Percentiles rank a stretch among this genome's conserved stretches.
Conservation (phyloP, 129 eudicot species). For the Glebionis coronaria region DNA sequence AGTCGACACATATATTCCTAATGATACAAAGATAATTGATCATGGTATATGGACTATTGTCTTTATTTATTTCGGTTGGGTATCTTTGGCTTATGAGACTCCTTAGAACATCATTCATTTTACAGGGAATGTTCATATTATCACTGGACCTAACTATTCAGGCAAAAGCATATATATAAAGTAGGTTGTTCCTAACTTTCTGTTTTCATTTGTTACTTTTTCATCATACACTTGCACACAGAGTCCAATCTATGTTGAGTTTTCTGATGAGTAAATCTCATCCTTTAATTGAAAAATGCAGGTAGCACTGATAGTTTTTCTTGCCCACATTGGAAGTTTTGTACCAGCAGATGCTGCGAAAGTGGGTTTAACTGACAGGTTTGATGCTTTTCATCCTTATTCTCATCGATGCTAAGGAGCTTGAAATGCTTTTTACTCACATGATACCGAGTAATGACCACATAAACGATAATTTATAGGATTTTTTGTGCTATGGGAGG, state of each 20-base stretch:
- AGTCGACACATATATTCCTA: constrained; percentile 93
- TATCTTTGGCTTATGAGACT: constrained; percentile 7
- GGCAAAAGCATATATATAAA: too few relatives aligned
- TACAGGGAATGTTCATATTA: constrained; percentile 74
- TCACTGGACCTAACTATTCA: constrained; percentile 11
- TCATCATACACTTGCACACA: constrained; percentile 14
- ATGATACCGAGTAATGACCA: not conserved
- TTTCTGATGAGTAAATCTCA: not conserved
- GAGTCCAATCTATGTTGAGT: not conserved
- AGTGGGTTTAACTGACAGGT: constrained; percentile 97
- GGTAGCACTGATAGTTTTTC: constrained; percentile 95
- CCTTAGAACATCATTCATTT: constrained; percentile 11
- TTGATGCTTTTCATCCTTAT: constrained; percentile 7
- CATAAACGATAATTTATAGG: constrained; percentile 17
- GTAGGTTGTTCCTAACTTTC: constrained; percentile 60
- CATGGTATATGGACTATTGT: constrained; percentile 40
- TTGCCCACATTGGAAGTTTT: constrained; percentile 92
- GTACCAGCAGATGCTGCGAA: constrained; percentile 93
- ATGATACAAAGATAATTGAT: constrained; percentile 83
- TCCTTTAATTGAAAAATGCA: constrained; percentile 21
- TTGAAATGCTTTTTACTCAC: constrained; percentile 3
- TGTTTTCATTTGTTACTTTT: constrained; percentile 5
- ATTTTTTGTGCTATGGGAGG: constrained; percentile 88
- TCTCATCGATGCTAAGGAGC: constrained; percentile 14
- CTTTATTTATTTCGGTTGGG: constrained; percentile 20